Evolutionary conservation across 768 basidiomycete species (phyloP).

Genomic region (Mrakia blollopis): DNA sequence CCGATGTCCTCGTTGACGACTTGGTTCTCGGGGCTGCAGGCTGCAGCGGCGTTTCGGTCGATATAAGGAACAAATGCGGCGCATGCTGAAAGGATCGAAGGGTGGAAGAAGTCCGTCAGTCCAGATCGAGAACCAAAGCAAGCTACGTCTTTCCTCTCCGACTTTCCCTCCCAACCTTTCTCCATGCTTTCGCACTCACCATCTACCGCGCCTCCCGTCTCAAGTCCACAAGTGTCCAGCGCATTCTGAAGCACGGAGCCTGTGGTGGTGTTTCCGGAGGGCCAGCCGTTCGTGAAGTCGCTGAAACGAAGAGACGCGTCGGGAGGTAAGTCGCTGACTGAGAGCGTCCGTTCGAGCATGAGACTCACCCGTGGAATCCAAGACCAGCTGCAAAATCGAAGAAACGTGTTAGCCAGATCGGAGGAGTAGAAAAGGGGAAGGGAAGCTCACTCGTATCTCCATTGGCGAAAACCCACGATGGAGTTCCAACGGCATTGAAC

Average conservation of each 20-base stretch:
- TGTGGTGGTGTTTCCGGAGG: slow-evolving; percentile 30
- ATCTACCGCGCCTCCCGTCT: slow-evolving; percentile 7
- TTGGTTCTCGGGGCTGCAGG: slow-evolving; percentile 41
- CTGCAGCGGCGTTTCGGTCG: slow-evolving; percentile 35
- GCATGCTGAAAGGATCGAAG: neutral
- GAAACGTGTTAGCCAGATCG: neutral
- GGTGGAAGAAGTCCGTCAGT: neutral
- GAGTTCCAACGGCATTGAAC: slow-evolving; percentile 39
- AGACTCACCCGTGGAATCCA: neutral
- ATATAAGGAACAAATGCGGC: slow-evolving; percentile 44
- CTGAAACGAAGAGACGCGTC: neutral
- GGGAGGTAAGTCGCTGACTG: neutral
- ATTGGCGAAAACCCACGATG: slow-evolving; percentile 42
- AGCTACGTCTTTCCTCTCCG: too few species aligned
- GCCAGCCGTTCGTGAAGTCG: slow-evolving; percentile 46
- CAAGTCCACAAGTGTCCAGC: slow-evolving; percentile 33
- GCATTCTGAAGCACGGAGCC: slow-evolving; percentile 45
- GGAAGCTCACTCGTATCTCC: slow-evolving; percentile 39
- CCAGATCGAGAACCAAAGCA: neutral
- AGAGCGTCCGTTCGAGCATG: neutral
- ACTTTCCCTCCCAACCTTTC: too few species aligned
- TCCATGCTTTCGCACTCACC: neutral
- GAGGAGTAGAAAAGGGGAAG: neutral
- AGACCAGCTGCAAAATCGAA: neutral
- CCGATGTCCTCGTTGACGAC: slow-evolving; percentile 44